phyloP scores from a whole-genome alignment of 768 basidiomycete species.

The Boletus subparvulus region DNA sequence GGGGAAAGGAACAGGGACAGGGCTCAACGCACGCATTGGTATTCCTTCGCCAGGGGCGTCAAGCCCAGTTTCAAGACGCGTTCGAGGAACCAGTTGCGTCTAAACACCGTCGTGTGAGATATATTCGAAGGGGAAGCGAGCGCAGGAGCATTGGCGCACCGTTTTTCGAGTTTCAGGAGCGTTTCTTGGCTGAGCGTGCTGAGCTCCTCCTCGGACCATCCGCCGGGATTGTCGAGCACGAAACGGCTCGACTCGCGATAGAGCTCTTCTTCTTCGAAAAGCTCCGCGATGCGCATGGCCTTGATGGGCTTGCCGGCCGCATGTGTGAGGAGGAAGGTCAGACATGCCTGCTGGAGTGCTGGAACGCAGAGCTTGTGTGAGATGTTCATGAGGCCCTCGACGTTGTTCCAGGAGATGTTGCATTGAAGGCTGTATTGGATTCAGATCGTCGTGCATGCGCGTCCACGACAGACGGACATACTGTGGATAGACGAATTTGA shows the following conservation, averaged over 20 bases:
- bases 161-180: constrained; percentile 83
- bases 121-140: not conserved
- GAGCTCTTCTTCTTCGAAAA: constrained; percentile 86
- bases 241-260: constrained; percentile 91
- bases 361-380: constrained; percentile 87
- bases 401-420: constrained; percentile 94
- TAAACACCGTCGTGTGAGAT: not conserved
- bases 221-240: constrained; percentile 89
- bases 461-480: constrained; percentile 37
- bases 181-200: constrained; percentile 82
- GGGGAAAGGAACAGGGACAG: not conserved
- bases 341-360: constrained; percentile 76
- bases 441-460: constrained; percentile 1
- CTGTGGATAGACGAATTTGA: constrained; percentile 94
- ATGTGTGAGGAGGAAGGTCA: constrained; percentile 86
- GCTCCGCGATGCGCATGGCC: constrained; percentile 88
- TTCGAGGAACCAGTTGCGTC: constrained; percentile 94
- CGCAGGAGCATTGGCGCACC: constrained; percentile 39
- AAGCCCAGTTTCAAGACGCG: constrained; percentile 89
- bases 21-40: constrained; percentile 76
- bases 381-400: constrained; percentile 87
- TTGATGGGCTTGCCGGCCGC: constrained; percentile 92
- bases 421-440: constrained; percentile 65
- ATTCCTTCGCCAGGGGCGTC: constrained; percentile 87
- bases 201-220: constrained; percentile 77